Base-by-base conservation (phyloP, 2,329 filamentous ascomycete species). In the Lasiodiplodia gonubiensis region DNA sequence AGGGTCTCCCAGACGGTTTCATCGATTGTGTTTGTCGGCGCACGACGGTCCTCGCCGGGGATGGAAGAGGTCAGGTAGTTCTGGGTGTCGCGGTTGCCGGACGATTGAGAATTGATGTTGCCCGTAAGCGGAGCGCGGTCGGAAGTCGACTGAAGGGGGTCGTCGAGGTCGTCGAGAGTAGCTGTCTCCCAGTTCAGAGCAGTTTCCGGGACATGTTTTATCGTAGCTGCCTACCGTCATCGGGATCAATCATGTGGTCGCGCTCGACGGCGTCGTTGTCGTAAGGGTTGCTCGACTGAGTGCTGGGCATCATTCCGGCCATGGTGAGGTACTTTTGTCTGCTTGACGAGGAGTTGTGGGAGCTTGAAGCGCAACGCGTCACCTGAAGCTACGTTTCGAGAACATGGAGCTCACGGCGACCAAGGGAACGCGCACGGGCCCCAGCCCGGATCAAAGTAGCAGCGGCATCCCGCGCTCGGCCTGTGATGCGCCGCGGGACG, bases 1-100 rank as follows among this genome's bases (percentile, higher is more conserved):
- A 99, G 84, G n/a, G 95, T 99, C 52, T 94, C 92, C 95, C 95
- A 99, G 49, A 99, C 95, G 1, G 89, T 90, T 82, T 99, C 95
- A 80, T 99, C 95, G 79, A 99, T 96, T 54, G 95, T 99, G 81
- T 96, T 97, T 71, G 90, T 89, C 8, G 93, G 88, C 18, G 95
- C 94, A 70, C 91, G 88, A 66, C 95, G 91, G 82, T 99, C 95
- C 80, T 98, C 94, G 72, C 95, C 95, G 2, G 91, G 90, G 76
- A 99, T 96, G 68, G 89, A 89, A 25, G 92, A 95, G 30, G 93
- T 97, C 72, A 97, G 86, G 79, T 94, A 97, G 75, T 86, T 89
- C 77, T 94, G 89, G 74, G 93, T 89, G 68, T 92, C 85, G 51
- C 69, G 55, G 61, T 70, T 71, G 55, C 74, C 85, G 77, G 70